These are phyloP conservation scores for Phragmites australis DNA, from an alignment of 176 grass and related monocot species.

Conservation along the genomic window DNA sequence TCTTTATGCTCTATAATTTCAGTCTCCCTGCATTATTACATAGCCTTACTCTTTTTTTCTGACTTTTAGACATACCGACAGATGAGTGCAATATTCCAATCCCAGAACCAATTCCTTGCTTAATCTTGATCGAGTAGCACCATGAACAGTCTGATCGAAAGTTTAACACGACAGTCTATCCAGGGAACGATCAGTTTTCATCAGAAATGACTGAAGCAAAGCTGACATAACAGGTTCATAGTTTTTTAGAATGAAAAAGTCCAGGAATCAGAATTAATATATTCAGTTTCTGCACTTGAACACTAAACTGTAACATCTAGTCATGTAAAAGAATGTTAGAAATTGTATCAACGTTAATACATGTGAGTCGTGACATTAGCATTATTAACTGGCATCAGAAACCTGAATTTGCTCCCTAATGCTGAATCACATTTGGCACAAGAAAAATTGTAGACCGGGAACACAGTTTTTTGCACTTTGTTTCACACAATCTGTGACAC, in stretches of 20 bases:
- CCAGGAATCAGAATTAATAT: background rate
- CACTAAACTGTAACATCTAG: background rate
- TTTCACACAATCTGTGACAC: background rate
- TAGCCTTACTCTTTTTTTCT: background rate
- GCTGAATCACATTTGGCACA: background rate
- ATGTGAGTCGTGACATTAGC: background rate
- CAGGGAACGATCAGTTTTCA: constrained; percentile 17
- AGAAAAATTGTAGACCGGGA: background rate
- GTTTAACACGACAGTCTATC: constrained; percentile 8
- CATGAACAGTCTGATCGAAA: background rate
- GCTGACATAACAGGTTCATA: background rate
- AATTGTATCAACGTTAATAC: background rate
- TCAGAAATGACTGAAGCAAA: constrained; percentile 11
- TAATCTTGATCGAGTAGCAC: constrained; percentile 25
- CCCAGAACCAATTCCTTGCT: constrained; percentile 47
- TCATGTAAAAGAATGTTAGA: background rate
- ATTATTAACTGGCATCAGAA: background rate
- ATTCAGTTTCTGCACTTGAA: background rate
- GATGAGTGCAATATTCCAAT: constrained; percentile 16
- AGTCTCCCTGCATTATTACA: constrained; percentile 24
- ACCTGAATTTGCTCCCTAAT: background rate
- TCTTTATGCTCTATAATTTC: constrained; percentile 43
- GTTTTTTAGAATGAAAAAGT: background rate
- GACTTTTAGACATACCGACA: constrained; percentile 15
- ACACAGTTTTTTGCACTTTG: background rate